Evolutionary conservation across 257 asterid species (phyloP), one percentile per base, ranked within the genome.

Genomic region (Coffea eugenioides): DNA sequence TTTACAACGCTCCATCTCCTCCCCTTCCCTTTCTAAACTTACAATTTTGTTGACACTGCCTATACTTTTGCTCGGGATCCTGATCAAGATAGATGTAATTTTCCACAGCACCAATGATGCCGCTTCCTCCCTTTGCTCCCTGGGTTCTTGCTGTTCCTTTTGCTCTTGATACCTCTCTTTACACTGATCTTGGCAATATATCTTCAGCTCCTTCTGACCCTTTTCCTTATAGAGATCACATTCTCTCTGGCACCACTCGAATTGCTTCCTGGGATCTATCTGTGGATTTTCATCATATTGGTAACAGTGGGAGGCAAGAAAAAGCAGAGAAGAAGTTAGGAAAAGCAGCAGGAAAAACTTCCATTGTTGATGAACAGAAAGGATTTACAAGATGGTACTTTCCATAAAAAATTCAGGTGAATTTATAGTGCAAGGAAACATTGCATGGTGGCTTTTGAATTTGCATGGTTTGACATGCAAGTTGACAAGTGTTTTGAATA

Each of bases 41-140:
- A 7, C 90, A 87, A 65, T 48, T 21, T 74, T 77, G 49, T 52
- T 80, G 86, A 81, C 90, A 87, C 21, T 71, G 57, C 21, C 73
- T 71, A 46, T 48, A 82, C 14, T 34, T 73, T 34, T 36, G 16
- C 20, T 79, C 86, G 5, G 89, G 84, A 1, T 57, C 51, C 20
- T 18, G 68, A 27, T 14, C 31, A 56, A 23, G 64, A 39, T 39
- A 39, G 5, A 48, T 23, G 23, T 59, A 15, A 2, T 27, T 36
- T 16, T 64, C 13, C 12, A 64, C 23, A 64, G 25, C 69, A 21
- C 54, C 57, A 12, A 52, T 52, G 20, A 20, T 52, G 31, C 34
- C 34, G 67, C 4, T 68, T 23, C 75, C 54, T 8, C 67, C 75
- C 82, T 39, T 21, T 81, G 59, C 54, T 82, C 83, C 18, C 52